Percentiles rank a stretch among this genome's conserved stretches.
Evolutionary conservation across 179 eudicot genomes (phyloP).

Genomic region (Gypsophila paniculata): DNA sequence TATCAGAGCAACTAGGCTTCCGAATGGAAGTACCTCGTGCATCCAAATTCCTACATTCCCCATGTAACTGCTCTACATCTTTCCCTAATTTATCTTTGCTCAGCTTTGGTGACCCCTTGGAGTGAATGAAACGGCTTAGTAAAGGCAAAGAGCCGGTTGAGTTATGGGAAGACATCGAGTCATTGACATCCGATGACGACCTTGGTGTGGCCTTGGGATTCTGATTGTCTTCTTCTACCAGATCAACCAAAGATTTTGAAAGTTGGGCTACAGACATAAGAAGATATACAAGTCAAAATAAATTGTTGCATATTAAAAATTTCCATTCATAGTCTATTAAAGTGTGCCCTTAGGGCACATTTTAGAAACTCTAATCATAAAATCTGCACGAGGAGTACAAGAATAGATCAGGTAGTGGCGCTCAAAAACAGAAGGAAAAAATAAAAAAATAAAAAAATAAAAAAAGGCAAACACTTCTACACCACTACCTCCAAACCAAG

Average conservation of each 20-base stretch:
- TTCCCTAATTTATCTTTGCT: conserved; percentile 16
- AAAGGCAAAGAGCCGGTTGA: conserved; percentile 36
- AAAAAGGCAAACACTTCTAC: neutral
- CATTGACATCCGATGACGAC: conserved; percentile 28
- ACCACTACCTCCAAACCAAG: neutral
- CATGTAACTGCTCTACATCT: conserved; percentile 13
- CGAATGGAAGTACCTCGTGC: conserved; percentile 19
- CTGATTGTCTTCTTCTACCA: conserved; percentile 20
- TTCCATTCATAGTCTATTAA: too few species aligned
- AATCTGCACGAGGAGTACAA: too few species aligned
- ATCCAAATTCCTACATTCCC: conserved; percentile 18
- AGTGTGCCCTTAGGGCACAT: too few species aligned
- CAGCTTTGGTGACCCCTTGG: conserved; percentile 23
- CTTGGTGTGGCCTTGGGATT: conserved; percentile 26
- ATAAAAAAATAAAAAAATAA: too few species aligned
- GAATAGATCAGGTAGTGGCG: too few species aligned
- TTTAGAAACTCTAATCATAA: too few species aligned
- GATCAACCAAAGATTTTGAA: conserved; percentile 5
- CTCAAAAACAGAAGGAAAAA: too few species aligned
- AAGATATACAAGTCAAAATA: neutral
- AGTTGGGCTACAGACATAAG: conserved; percentile 15
- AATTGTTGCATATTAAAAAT: too few species aligned
- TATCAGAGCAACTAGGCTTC: conserved; percentile 38
- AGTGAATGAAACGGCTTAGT: conserved; percentile 14
- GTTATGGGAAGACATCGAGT: conserved; percentile 34